phyloP scores from a whole-genome alignment of 805 yeast species.

The Jamesozyma gamospora region DNA sequence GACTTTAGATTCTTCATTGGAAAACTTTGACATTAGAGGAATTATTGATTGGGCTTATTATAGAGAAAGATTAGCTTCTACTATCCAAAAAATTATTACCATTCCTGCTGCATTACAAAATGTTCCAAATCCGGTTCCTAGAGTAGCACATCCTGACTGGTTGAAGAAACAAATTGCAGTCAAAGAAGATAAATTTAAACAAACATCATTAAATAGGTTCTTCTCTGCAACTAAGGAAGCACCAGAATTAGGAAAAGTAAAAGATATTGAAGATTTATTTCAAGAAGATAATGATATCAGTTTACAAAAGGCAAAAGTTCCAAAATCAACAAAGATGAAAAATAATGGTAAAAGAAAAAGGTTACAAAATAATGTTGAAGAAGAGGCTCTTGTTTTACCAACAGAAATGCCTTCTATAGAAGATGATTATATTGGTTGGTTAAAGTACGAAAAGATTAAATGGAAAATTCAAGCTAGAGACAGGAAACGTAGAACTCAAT shows the following conservation, averaged over 20 bases:
- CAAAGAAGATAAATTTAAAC: slow-evolving; percentile 61
- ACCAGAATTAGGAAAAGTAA: slow-evolving; percentile 33
- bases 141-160: slow-evolving; percentile 95
- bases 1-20: slow-evolving; percentile 70
- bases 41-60: slow-evolving; percentile 93
- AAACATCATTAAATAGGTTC: slow-evolving; percentile 51
- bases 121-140: slow-evolving; percentile 83
- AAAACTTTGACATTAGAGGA: slow-evolving; percentile 75
- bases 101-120: slow-evolving; percentile 96
- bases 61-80: slow-evolving; percentile 81
- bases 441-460: slow-evolving; percentile 70
- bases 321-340: slow-evolving; percentile 32
- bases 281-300: slow-evolving; percentile 12
- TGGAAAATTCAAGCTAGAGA: slow-evolving; percentile 76
- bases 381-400: slow-evolving; percentile 37
- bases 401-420: slow-evolving; percentile 47
- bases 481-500: slow-evolving; percentile 56
- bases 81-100: slow-evolving; percentile 86
- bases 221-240: slow-evolving; percentile 40
- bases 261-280: slow-evolving; percentile 73
- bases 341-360: slow-evolving; percentile 25
- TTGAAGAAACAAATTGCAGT: slow-evolving; percentile 50
- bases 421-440: slow-evolving; percentile 57
- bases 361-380: slow-evolving; percentile 33
- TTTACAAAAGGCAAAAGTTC: slow-evolving; percentile 21